phyloP scores from a whole-genome alignment of 2,329 filamentous ascomycete genomes.

The Pseudogymnoascus sp. region DNA sequence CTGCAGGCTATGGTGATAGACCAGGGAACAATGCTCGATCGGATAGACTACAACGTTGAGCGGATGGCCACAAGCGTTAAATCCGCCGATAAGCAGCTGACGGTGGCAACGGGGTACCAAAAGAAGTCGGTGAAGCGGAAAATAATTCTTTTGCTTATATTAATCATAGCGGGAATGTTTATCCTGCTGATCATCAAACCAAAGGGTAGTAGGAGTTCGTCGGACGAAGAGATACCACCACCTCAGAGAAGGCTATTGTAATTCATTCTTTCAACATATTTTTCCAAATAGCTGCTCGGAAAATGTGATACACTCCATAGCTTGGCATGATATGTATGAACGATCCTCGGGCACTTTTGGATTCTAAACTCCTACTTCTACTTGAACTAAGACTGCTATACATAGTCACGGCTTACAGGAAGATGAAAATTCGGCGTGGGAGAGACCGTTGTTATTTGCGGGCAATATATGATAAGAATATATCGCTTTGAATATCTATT shows the following conservation, averaged over 20 bases:
- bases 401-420: neutral
- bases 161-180: slow-evolving; percentile 79
- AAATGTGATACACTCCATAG: neutral
- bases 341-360: too few species aligned
- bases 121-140: slow-evolving; percentile 81
- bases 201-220: slow-evolving; percentile 4
- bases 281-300: neutral
- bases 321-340: neutral
- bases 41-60: slow-evolving; percentile 97
- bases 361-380: neutral
- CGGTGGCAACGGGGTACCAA: slow-evolving; percentile 82
- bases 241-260: slow-evolving; percentile 10
- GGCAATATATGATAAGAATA: neutral
- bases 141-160: slow-evolving; percentile 76
- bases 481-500: slow-evolving; percentile 5
- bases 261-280: slow-evolving; percentile 4
- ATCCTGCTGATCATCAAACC: slow-evolving; percentile 71
- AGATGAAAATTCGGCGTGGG: neutral
- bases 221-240: slow-evolving; percentile 7
- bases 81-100: slow-evolving; percentile 84
- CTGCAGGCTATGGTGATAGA: slow-evolving; percentile 93
- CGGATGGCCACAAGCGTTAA: slow-evolving; percentile 91
- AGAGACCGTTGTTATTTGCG: neutral
- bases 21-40: slow-evolving; percentile 81
- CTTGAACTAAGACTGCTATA: neutral